Base-by-base conservation (phyloP, 2,329 filamentous ascomycete species). In the Exophiala sideris region DNA sequence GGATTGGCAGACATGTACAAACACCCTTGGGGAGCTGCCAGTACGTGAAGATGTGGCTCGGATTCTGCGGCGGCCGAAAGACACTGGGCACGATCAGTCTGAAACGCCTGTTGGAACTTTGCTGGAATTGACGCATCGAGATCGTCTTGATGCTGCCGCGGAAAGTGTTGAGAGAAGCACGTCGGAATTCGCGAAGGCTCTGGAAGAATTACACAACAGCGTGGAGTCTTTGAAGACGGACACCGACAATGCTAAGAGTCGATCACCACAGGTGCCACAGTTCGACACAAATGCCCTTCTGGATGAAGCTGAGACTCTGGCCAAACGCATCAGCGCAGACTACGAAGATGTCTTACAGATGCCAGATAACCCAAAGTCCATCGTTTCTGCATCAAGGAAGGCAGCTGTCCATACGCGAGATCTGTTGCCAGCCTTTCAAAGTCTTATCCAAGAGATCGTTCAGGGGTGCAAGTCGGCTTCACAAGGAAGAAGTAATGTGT, bases 261-360 rank as follows among this genome's bases (percentile, higher is more conserved):
- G 52, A 5, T 49, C 54, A 18, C 47, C 56, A 2, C 54, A 56
- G 49, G 35, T 64, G 3, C 57, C 57, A 24, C 57, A 61, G 14
- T 47, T 58, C 35, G 60, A 62, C 36, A 58, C 56, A 3, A 56
- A 58, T 39, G 54, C 54, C 18, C 45, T 64, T 10, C 18, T 62
- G 33, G 56, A 64, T 36, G 94, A 97, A 68, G 90, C 97, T 40
- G 86, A 92, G 67, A 87, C 89, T 0, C 79, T 97, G 51, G 85
- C 86, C 48, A 90, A 85, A 64, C 96, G 96, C 71, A 88, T 99
- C 46, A 84, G 86, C 45, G 88, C 86, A 5, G 94, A 97, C 70
- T 89, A 90, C 66, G 86, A 91, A 62, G 86, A 89, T 61, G 83
- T 90, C 9, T 75, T 90, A 41, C 79, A 81, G 5, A 85, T 91